Percentiles rank a stretch among this genome's conserved stretches.
Evolutionary conservation across 192 early-diverging fungal genomes (phyloP).

Genomic region (Gigaspora rosea): DNA sequence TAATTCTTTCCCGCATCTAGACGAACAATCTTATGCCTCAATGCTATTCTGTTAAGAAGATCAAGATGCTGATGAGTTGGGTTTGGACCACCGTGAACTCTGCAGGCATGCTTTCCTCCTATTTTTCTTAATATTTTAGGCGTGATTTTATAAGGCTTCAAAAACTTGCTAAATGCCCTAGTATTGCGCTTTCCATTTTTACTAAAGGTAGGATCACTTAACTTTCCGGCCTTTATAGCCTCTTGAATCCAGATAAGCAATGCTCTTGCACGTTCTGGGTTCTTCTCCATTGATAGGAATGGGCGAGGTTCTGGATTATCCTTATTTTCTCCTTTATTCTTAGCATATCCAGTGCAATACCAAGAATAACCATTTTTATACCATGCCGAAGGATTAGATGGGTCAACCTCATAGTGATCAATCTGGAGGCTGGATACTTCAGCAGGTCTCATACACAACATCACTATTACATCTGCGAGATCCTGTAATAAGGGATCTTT

Average conservation of each 20-base stretch:
- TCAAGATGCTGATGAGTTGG: too few species aligned
- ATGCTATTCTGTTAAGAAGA: too few species aligned
- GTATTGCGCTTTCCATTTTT: conserved; percentile 8
- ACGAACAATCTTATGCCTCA: too few species aligned
- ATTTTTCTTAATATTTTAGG: neutral
- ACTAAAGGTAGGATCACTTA: too few species aligned
- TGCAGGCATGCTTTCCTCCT: too few species aligned
- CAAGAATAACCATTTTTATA: conserved; percentile 27
- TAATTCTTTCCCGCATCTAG: too few species aligned
- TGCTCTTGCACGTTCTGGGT: conserved; percentile 25
- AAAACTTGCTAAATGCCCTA: conserved; percentile 1
- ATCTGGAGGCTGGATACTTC: conserved; percentile 11
- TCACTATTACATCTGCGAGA: conserved; percentile 24
- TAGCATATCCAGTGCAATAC: conserved; percentile 27
- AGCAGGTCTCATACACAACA: conserved; percentile 22
- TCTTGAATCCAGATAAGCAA: conserved; percentile 30
- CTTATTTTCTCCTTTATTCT: conserved; percentile 30
- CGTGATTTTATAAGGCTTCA: conserved; percentile 12
- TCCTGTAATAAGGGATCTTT: neutral
- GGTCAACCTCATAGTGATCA: conserved; percentile 13
- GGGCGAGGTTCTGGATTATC: conserved; percentile 14
- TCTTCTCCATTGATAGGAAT: conserved; percentile 28
- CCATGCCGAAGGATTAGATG: neutral
- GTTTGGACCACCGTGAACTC: too few species aligned
- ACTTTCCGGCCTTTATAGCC: neutral